Conservation (phyloP, 805 yeast genomes). For the Sugiyamaella marilandica region DNA sequence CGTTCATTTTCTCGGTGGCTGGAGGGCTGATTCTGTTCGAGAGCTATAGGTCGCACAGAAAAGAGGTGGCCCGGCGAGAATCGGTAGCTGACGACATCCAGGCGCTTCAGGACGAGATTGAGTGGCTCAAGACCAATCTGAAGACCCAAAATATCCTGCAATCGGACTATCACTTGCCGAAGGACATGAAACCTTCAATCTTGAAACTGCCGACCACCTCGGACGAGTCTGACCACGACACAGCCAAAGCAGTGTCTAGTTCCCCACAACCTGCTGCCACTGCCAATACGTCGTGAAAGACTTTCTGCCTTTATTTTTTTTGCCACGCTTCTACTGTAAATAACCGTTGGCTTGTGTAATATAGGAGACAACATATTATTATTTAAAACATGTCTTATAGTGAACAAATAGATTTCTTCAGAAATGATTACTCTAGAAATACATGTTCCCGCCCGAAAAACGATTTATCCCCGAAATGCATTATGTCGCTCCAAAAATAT, state of each 20-base stretch:
- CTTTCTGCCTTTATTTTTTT: too few species aligned
- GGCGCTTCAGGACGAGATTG: constrained; percentile 66
- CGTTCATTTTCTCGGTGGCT: constrained; percentile 74
- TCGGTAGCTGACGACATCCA: constrained; percentile 67
- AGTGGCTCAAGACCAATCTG: constrained; percentile 42
- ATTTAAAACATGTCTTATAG: too few species aligned
- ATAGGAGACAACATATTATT: too few species aligned
- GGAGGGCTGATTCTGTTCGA: constrained; percentile 72
- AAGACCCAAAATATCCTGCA: constrained; percentile 33
- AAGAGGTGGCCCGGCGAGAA: constrained; percentile 58
- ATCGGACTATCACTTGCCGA: constrained; percentile 49
- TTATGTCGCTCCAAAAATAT: too few species aligned
- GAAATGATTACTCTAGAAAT: too few species aligned
- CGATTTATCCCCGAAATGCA: too few species aligned
- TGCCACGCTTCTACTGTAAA: too few species aligned
- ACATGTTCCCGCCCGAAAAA: too few species aligned
- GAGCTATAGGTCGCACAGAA: constrained; percentile 59
- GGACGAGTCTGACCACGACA: too few species aligned
- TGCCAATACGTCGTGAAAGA: background rate
- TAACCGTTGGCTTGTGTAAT: too few species aligned
- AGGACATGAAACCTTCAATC: constrained; percentile 40
- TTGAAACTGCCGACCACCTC: constrained; percentile 1
- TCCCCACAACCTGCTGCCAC: background rate
- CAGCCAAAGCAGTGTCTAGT: background rate
- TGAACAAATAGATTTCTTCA: too few species aligned